Percentiles rank a stretch among this genome's conserved stretches.
Evolutionary conservation across 2,329 filamentous ascomycete species (phyloP).

Genomic region (Chrysosporium keratinophilum): DNA sequence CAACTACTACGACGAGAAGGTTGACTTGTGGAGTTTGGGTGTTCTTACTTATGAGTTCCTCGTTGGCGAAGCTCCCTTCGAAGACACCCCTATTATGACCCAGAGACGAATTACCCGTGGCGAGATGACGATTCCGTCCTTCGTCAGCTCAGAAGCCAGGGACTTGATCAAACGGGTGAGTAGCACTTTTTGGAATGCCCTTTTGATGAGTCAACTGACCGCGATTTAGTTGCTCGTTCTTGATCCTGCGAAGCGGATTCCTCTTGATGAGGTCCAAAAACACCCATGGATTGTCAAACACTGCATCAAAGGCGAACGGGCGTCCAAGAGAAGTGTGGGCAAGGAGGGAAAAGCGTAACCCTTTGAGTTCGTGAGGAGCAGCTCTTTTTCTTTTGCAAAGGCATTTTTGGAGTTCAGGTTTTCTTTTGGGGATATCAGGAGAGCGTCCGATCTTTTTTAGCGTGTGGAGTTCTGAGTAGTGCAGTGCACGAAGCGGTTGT

Average conservation of each 20-base stretch:
- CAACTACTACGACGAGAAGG: constrained; percentile 89
- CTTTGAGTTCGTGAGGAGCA: not conserved
- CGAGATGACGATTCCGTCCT: constrained; percentile 86
- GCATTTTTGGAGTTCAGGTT: constrained; percentile 3
- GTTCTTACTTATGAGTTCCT: constrained; percentile 95
- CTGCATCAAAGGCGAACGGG: constrained; percentile 52
- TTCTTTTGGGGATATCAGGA: not conserved
- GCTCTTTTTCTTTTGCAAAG: not conserved
- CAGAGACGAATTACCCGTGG: constrained; percentile 76
- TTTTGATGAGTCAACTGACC: constrained; percentile 18
- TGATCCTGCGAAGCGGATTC: constrained; percentile 85
- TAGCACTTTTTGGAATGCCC: constrained; percentile 3
- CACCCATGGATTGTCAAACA: constrained; percentile 98
- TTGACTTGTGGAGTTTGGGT: constrained; percentile 91
- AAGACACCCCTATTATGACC: constrained; percentile 91
- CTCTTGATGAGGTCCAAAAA: constrained; percentile 74
- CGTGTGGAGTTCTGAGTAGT: not conserved
- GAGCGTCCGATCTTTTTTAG: not conserved
- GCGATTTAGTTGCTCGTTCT: constrained; percentile 63
- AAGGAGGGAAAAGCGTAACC: constrained; percentile 19
- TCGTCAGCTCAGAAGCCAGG: constrained; percentile 78
- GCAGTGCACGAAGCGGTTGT: not conserved
- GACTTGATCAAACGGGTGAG: constrained; percentile 85
- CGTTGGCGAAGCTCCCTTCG: constrained; percentile 91
- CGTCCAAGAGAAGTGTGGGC: constrained; percentile 35